Evolutionary conservation across 179 eudicot species (phyloP).

Genomic region (Nepenthes alata): DNA sequence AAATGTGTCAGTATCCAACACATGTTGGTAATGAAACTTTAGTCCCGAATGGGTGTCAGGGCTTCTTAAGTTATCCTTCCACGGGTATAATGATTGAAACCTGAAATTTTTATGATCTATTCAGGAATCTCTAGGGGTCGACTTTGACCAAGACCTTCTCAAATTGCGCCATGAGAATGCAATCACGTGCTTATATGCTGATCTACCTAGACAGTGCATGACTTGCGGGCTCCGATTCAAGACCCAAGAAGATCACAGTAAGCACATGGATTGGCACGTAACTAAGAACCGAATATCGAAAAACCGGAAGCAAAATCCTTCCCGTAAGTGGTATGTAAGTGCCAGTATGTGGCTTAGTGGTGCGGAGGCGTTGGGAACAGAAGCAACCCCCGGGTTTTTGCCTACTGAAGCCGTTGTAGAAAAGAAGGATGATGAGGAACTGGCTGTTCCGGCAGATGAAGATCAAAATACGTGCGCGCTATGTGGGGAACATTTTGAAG

Average conservation of each 20-base stretch:
- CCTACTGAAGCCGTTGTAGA: conserved; percentile 58
- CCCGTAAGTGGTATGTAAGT: conserved; percentile 90
- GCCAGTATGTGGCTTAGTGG: conserved; percentile 83
- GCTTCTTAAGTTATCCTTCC: too few species aligned
- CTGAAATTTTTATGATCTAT: background rate
- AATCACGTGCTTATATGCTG: conserved; percentile 56
- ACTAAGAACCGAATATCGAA: conserved; percentile 64
- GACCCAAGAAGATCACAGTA: conserved; percentile 84
- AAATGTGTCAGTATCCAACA: too few species aligned
- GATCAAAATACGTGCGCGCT: conserved; percentile 74
- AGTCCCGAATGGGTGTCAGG: too few species aligned
- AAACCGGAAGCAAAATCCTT: conserved; percentile 79
- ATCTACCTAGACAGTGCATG: conserved; percentile 85
- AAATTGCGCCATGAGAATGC: conserved; percentile 70
- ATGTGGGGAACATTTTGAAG: conserved; percentile 86
- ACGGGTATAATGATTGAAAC: background rate
- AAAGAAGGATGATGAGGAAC: conserved; percentile 54
- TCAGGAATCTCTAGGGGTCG: conserved; percentile 72
- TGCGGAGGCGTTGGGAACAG: conserved; percentile 76
- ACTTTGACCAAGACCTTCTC: conserved; percentile 64
- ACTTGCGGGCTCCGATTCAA: conserved; percentile 90
- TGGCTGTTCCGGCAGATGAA: conserved; percentile 92
- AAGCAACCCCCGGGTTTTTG: conserved; percentile 59
- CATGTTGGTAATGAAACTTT: too few species aligned
- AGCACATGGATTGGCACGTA: conserved; percentile 99